phyloP scores from a whole-genome alignment of 805 yeast species.

The Kuraishia ogatae region DNA sequence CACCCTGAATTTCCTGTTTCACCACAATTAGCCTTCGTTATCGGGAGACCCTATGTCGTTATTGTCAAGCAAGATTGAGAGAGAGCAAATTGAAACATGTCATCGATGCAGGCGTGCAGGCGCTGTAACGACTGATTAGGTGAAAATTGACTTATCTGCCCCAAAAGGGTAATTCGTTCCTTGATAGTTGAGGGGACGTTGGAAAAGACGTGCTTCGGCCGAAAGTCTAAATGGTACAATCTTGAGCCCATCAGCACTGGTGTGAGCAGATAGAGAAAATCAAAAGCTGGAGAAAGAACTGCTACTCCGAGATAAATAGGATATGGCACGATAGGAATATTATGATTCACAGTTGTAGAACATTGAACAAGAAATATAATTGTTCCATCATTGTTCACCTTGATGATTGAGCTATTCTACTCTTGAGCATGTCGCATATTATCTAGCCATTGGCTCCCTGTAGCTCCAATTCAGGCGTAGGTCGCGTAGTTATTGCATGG shows the following conservation, averaged over 20 bases:
- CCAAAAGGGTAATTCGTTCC: not conserved
- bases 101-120: not conserved
- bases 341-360: no score
- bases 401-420: no score
- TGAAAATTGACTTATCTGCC: not conserved
- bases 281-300: no score
- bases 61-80: not conserved
- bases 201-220: not conserved
- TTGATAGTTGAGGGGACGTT: not conserved
- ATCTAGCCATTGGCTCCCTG: no score
- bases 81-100: not conserved
- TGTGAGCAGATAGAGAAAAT: no score
- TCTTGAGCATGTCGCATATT: no score
- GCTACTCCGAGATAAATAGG: no score
- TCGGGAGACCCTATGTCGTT: not conserved
- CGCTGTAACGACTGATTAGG: not conserved
- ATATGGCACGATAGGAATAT: no score
- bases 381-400: no score
- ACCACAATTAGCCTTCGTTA: not conserved
- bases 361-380: no score
- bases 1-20: not conserved
- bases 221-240: not conserved
- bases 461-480: no score
- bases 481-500: no score
- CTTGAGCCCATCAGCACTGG: not conserved